Percentiles rank a stretch among this genome's conserved stretches.
Conservation (phyloP, 2,329 filamentous ascomycete genomes). For the Alternaria consortialis region DNA sequence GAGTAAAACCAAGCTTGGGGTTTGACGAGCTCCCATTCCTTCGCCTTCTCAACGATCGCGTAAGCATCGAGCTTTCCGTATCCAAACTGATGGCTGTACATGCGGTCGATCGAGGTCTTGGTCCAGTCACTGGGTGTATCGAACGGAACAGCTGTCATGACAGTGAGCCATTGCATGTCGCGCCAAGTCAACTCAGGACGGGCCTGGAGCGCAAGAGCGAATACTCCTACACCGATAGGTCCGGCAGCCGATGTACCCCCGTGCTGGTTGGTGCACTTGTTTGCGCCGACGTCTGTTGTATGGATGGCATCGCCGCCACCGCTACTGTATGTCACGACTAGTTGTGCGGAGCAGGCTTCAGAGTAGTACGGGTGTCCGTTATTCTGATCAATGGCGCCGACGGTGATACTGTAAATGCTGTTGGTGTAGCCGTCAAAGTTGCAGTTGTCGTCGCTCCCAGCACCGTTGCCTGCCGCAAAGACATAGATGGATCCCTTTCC, state of each 20-base stretch:
- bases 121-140: conserved; percentile 84
- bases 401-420: conserved; percentile 98
- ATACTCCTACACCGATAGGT: conserved; percentile 89
- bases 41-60: conserved; percentile 83
- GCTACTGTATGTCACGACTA: conserved; percentile 97
- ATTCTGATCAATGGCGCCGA: conserved; percentile 88
- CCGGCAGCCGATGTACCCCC: conserved; percentile 96
- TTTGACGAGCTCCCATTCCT: conserved; percentile 86
- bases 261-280: conserved; percentile 81
- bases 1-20: conserved; percentile 95
- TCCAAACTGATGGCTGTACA: conserved; percentile 93
- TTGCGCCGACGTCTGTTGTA: conserved; percentile 90
- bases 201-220: conserved; percentile 84
- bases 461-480: conserved; percentile 96
- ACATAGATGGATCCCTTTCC: conserved; percentile 93
- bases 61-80: conserved; percentile 96
- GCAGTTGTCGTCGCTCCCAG: conserved; percentile 88
- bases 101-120: conserved; percentile 78
- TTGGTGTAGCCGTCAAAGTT: conserved; percentile 99
- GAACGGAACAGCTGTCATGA: conserved; percentile 84
- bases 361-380: conserved; percentile 95
- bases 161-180: conserved; percentile 90
- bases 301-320: conserved; percentile 89
- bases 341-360: conserved; percentile 91
- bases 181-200: conserved; percentile 91